Conservation (phyloP, 257 asterid genomes). For the Voacanga thouarsii region DNA sequence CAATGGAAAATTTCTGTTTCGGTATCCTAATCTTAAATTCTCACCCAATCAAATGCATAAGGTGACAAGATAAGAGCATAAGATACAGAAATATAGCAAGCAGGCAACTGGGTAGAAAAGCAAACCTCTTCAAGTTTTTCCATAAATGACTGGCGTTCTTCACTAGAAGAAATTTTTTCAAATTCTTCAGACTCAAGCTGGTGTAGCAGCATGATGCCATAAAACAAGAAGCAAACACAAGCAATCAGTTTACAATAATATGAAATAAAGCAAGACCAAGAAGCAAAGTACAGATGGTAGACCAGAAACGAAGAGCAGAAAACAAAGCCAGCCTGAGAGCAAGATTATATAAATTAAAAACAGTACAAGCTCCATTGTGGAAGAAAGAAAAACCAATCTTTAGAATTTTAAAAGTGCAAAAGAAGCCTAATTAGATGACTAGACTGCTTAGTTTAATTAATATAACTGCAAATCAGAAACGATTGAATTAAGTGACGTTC, state of each 20-base stretch:
- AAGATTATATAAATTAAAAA: background rate
- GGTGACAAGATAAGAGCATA: background rate
- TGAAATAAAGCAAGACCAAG: background rate
- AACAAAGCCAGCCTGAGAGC: background rate
- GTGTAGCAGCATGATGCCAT: background rate
- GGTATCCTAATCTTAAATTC: slow-evolving; percentile 4
- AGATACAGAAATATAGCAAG: background rate
- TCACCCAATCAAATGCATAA: background rate
- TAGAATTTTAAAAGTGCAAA: background rate
- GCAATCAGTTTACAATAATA: background rate
- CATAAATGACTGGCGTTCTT: slow-evolving; percentile 74
- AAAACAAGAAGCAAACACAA: slow-evolving; percentile 17
- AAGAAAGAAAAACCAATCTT: background rate
- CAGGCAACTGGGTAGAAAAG: slow-evolving; percentile 23
- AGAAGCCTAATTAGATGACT: background rate
- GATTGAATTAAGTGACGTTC: background rate
- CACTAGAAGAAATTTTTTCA: slow-evolving; percentile 61
- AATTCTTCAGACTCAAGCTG: slow-evolving; percentile 89
- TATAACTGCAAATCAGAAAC: background rate
- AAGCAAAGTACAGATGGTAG: background rate
- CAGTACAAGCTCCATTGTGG: background rate
- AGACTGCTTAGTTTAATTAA: background rate
- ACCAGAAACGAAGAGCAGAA: background rate
- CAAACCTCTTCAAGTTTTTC: slow-evolving; percentile 92
- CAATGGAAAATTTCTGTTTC: slow-evolving; percentile 15